These are phyloP conservation scores for Rhynchospora tenuis DNA, from an alignment of 176 grass and related monocot species.

Conservation along the genomic window DNA sequence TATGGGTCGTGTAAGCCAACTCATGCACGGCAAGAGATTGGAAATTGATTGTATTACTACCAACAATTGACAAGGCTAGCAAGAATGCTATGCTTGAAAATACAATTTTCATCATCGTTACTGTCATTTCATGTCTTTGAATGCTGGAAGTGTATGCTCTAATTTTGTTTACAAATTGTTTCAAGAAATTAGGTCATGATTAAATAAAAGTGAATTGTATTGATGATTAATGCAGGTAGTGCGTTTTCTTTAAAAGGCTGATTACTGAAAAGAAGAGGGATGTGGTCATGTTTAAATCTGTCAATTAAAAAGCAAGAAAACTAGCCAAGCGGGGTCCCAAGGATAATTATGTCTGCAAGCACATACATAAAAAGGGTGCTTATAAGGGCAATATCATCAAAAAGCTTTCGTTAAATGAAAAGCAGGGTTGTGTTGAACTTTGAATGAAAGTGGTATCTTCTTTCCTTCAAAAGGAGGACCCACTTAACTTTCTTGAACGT, in stretches of 20 bases:
- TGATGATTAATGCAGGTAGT: neutral
- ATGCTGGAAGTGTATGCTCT: neutral
- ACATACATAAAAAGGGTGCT: neutral
- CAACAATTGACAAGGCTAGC: neutral
- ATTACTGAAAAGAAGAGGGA: neutral
- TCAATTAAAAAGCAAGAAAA: neutral
- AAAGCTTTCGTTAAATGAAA: neutral
- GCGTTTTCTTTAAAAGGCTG: slow-evolving; percentile 3
- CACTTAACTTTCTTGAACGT: neutral
- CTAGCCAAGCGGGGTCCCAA: neutral
- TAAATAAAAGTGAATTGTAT: neutral
- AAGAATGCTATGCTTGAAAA: neutral
- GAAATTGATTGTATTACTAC: neutral
- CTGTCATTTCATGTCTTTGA: neutral
- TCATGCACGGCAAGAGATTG: neutral
- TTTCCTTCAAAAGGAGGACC: neutral
- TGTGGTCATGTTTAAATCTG: neutral
- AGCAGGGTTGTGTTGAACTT: neutral
- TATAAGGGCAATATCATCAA: neutral
- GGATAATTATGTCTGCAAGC: neutral
- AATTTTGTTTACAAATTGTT: neutral
- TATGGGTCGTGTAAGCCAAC: neutral
- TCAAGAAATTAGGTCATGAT: neutral
- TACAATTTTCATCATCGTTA: neutral
- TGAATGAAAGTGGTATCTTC: neutral